Evolutionary conservation across 495 filamentous ascomycete genomes (phyloP), one percentile per base, ranked within the genome.

Genomic region (Ramalina intermedia): DNA sequence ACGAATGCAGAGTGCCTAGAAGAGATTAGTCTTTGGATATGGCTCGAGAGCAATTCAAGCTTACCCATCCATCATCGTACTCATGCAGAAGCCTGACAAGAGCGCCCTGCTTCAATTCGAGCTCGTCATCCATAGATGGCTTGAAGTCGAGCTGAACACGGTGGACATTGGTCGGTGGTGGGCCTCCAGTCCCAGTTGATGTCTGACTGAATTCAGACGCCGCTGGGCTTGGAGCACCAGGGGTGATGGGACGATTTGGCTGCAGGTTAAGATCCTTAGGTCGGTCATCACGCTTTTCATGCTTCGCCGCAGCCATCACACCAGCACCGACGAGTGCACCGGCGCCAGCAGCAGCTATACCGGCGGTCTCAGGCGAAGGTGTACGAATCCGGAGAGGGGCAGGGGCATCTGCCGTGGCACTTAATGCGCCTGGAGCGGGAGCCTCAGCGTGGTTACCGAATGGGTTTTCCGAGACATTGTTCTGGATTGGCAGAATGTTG

Each of bases 61-160:
- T 73, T 79, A 87, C 85, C 91, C 91, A 99, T 61, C 91, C 91
- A 70, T 99, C 91, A 61, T 99, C 93, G 62, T 96, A 99, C 64
- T 95, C 90, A 55, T 96, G 87, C 35, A 96, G 63, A 52, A 99
- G 69, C 47, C 90, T 74, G 26, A 96, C 84, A 4, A 99, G 72
- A 47, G 87, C 77, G 54, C 91, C 91, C 41, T 80, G 72, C 38
- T 67, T 72, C 11, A 99, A 76, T 39, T 72, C 82, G 55, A 99
- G 65, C 63, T 99, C 91, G 57, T 99, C 91, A 2, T 84, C 82
- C 74, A 94, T 80, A 3, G 85, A 88, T 2, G 91, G 93, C 57
- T 77, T 84, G 66, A 96, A 99, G 62, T 96, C 91, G 54, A 96
- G 75, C 61, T 96, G 91, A 27, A 96, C 87, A 50, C 91, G 85